Evolutionary conservation across 345 rosid species (phyloP), one percentile per base, ranked within the genome.

Genomic region (Mallotus nudiflorus): DNA sequence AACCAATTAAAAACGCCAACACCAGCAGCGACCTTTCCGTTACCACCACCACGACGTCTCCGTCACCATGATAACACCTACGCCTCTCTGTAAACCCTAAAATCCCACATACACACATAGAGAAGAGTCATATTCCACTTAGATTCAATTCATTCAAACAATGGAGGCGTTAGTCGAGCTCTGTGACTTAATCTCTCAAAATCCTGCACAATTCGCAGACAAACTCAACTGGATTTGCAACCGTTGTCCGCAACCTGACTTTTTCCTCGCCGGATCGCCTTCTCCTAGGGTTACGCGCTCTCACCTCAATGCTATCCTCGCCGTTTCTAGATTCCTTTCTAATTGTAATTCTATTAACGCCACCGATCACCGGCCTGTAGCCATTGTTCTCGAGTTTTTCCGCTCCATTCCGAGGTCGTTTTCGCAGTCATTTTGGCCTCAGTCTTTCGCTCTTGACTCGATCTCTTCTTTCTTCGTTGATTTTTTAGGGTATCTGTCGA

Each of bases 81-180:
- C 27, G n/a, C 22, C 55, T 33, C 24, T 40, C 68, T 44, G 51
- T 66, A 73, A 74, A 62, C 69, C 78, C 74, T 69, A 69, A 37
- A 19, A 11, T 33, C 8, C 37, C 25, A 3, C 11, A 5, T 8
- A 4, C n/a, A 48, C 27, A 9, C 14, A n/a, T n/a, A n/a, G n/a
- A n/a, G n/a, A n/a, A n/a, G n/a, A n/a, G n/a, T n/a, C 29, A 13
- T 2, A 6, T 19, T 45, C 13, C 7, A 11, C 28, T 33, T 72
- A 16, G 20, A 9, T 13, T 64, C 53, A 11, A 50, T 50, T 55
- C 52, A 61, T 71, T 37, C 66, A 13, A 66, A 60, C 56, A 60
- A 91, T 92, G 99, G 96, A 96, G 77, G 84, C 99, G 35, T 77
- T 96, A 84, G 73, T 84, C 75, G 94, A 90, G 82, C 88, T 96